Evolutionary conservation across 192 early-diverging fungal genomes (phyloP).

Genomic region (Umbelopsis ramanniana): DNA sequence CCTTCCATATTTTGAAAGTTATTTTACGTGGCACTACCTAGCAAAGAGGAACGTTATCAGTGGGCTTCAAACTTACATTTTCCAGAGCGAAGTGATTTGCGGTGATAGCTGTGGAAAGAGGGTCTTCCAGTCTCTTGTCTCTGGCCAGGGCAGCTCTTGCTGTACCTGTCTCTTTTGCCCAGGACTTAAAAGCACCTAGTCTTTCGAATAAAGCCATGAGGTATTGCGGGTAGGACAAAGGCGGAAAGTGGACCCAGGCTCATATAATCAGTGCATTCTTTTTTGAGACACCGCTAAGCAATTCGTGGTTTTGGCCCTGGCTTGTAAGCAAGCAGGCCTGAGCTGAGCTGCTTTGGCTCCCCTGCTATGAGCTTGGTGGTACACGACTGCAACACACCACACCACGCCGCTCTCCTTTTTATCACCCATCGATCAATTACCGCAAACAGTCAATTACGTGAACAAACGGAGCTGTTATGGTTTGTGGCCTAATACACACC

Average conservation of each 20-base stretch:
- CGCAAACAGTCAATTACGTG: too few species aligned
- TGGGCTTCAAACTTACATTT: constrained; percentile 13
- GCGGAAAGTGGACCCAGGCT: background rate
- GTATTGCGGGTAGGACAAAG: background rate
- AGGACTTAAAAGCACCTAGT: constrained; percentile 30
- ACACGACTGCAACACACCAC: too few species aligned
- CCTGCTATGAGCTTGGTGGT: too few species aligned
- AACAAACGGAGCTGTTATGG: too few species aligned
- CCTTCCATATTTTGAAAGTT: constrained; percentile 25
- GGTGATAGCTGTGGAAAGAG: constrained; percentile 25
- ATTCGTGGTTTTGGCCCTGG: background rate
- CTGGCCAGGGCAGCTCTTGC: constrained; percentile 27
- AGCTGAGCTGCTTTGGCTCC: too few species aligned
- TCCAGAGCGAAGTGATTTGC: constrained; percentile 4
- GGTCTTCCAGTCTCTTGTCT: constrained; percentile 37
- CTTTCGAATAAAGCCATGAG: constrained; percentile 42
- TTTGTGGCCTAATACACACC: too few species aligned
- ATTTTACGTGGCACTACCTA: background rate
- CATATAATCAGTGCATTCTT: background rate
- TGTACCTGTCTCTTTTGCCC: constrained; percentile 35
- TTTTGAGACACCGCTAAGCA: background rate
- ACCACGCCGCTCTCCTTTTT: too few species aligned
- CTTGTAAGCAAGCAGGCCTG: too few species aligned
- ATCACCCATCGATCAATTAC: too few species aligned
- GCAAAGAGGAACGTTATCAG: background rate